Base-by-base conservation (phyloP, 495 filamentous ascomycete genomes). In the Paragyromitra xinjiangensis region DNA sequence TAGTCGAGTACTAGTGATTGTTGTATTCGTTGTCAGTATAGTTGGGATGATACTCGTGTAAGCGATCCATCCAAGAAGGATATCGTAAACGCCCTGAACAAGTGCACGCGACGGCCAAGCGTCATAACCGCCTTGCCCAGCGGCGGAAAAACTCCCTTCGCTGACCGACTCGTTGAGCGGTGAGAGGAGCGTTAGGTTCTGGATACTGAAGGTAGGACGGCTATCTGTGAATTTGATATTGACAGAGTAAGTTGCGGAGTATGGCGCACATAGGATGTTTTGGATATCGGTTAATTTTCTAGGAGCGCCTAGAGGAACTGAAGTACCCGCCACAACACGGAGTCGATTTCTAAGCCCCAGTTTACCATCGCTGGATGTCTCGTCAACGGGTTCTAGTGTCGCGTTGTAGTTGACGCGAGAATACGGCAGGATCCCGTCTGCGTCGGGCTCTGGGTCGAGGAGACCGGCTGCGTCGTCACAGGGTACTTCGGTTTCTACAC, bases 381-480 rank as follows among this genome's bases (percentile, higher is more conserved):
- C n/a, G 22, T 24, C 19, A 14, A 65, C 62, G 8, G 62, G 39
- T 7, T 26, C 24, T 8, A 65, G 42, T 26, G 62, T 65, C 24
- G 62, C 62, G 19, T 65, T 65, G 24, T 65, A 65, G 22, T 65
- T 56, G 22, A 56, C 22, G 53, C 53, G 22, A 24, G 22, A 56
- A 26, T 56, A 56, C 11, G 53, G 53, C 1, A 56, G 24, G 22
- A 11, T 12, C 8, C 53, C 53, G 3, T 26, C 11, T 12, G 53
- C 8, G 19, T 16, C 42, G 5, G 42, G 62, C 6, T 9, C 8
- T 39, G 62, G 62, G 40, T 65, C 9, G 3, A 29, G n/a, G 12
- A 65, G 40, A 3, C 40, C 62, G 42, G 14, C 8, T 26, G 42
- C 22, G 3, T 19, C 62, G 40, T 26, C 22, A 22, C 53, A 56